phyloP scores from a whole-genome alignment of 306 rosid species.

The Castanea crenata region DNA sequence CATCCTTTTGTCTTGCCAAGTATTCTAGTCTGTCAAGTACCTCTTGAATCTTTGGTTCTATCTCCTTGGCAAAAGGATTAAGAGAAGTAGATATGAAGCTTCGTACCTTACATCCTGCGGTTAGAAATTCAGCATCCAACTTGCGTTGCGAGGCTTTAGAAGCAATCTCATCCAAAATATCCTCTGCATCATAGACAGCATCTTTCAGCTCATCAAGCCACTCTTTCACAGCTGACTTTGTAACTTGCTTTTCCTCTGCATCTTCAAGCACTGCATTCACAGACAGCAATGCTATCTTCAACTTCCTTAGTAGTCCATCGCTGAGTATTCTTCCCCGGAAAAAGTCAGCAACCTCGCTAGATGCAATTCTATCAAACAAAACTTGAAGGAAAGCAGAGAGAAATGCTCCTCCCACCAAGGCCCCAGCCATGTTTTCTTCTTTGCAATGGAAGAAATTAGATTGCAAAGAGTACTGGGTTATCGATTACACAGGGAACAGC shows the following conservation, averaged over 20 bases:
- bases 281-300: not conserved
- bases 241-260: conserved; percentile 22
- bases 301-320: not conserved
- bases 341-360: conserved; percentile 6
- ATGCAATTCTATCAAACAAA: conserved; percentile 22
- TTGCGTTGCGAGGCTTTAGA: no score
- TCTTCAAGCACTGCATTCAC: conserved; percentile 11
- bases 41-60: no score
- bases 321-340: not conserved
- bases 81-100: no score
- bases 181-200: not conserved
- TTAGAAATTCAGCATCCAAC: no score
- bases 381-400: conserved; percentile 28
- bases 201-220: conserved; percentile 22
- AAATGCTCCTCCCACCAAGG: conserved; percentile 10
- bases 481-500: no score
- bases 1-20: not conserved
- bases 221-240: not conserved
- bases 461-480: no score
- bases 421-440: no score
- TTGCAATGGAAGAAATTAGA: no score
- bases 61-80: no score
- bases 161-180: no score
- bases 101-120: no score
- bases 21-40: not conserved